These are phyloP conservation scores for Carpinus fangiana DNA, from an alignment of 306 rosid genomes.

Conservation along the genomic window DNA sequence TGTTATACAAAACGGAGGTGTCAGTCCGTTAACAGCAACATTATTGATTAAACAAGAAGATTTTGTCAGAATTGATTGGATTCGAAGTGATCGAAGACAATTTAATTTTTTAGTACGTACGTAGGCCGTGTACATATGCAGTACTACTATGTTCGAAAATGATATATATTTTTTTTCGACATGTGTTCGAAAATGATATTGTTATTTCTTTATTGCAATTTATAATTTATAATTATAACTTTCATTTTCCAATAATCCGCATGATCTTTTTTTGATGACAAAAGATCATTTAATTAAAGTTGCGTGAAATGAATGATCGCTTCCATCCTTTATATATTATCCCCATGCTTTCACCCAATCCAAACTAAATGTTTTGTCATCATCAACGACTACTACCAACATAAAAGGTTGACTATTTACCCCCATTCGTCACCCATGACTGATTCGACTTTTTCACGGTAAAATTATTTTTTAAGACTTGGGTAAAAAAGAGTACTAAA, in stretches of 20 bases:
- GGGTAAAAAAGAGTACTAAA: too few relatives aligned
- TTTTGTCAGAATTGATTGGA: neutral
- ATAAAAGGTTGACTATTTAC: too few relatives aligned
- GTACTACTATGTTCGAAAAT: neutral
- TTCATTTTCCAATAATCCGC: neutral
- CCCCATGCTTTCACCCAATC: neutral
- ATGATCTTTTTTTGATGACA: conserved; percentile 3
- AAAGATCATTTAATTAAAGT: neutral
- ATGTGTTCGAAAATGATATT: neutral
- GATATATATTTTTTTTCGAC: too few relatives aligned
- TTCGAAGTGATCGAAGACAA: neutral
- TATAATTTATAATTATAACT: neutral
- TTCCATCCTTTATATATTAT: neutral
- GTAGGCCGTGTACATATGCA: neutral
- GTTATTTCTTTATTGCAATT: neutral
- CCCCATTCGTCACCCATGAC: too few relatives aligned
- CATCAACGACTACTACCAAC: too few relatives aligned
- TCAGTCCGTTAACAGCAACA: neutral
- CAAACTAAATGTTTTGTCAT: neutral
- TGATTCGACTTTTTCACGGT: too few relatives aligned
- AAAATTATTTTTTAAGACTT: too few relatives aligned
- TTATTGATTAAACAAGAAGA: neutral
- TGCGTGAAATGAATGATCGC: neutral
- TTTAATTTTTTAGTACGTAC: neutral
- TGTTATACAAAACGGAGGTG: neutral